Base-by-base conservation (phyloP, 805 yeast genomes). In the Metschnikowia peoriensis region DNA sequence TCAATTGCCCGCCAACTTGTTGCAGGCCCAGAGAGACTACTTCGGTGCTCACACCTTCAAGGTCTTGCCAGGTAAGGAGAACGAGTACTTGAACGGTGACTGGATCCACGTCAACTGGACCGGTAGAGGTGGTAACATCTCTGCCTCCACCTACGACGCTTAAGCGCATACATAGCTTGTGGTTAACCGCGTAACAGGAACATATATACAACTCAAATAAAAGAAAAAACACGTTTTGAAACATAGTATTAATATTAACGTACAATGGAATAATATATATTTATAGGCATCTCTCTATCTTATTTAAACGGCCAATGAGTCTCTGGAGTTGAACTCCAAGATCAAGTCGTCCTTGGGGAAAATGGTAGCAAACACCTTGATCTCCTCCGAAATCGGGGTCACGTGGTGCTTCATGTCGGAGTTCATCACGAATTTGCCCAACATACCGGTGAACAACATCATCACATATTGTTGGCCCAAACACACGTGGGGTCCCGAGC, bases 21-120 rank as follows among this genome's bases (percentile, higher is more conserved):
- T 93, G 73, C 99, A 93, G 82, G 99, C 98, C 68, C 99, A 93
- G 84, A 90, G 99, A 84, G 99, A 93, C 76, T 93, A 91, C 89
- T 93, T 93, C 69, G 99, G 99, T 79, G 98, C 99, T 62, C 99
- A 93, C 84, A 94, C 99, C 69, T 93, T 94, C 91, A 84, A 84
- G 75, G 96, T 94, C 60, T 80, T 91, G 71, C 96, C 96, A 65
- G 94, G 93, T 75, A 73, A 66, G 66, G 97, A 90, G 65, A 80
- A 82, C 69, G 90, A 78, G 49, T 76, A 76, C 70, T 82, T 88
- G 77, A 93, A 94, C 78, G 84, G 76, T 61, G 94, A 82, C 67
- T 85, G 86, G 80, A 87, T 93, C 75, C 99, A 93, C 80, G 82
- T 94, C 70, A 93, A 93, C 94, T 93, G 99, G 99, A 93, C 98